Evolutionary conservation across 306 rosid genomes (phyloP), one percentile per base, ranked within the genome.

Genomic region (Citrullus amarus): DNA sequence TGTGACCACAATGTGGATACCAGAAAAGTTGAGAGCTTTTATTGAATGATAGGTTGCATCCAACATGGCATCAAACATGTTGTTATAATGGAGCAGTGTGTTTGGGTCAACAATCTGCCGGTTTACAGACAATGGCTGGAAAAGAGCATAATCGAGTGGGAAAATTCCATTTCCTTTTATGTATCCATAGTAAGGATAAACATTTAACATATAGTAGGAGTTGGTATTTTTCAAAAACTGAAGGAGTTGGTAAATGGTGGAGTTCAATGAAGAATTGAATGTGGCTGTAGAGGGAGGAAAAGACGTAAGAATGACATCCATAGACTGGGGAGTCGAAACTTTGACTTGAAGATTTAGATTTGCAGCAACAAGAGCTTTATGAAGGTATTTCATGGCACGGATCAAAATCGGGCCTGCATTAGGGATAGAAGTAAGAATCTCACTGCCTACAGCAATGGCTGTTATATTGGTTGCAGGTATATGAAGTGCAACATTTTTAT

Each of bases 1-100:
- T 0, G 98, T 90, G 50, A 93, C 93, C 71, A 90, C 83, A 79
- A 93, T 60, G 4, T 96, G 90, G 79, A 91, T 91, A 50, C 84
- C 79, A 46, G 90, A 75, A 84, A 91, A 91, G 78, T 88, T 88
- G 75, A 92, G 83, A 59, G 88, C 93, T 11, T 84, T 88, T 13
- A 91, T 89, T 8, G 97, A 89, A 86, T 88, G 90, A 76, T 91
- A 93, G 68, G 93, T 76, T 57, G 98, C 97, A 70, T 93, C 98
- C 73, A 91, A 91, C 97, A 90, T 91, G 30, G 98, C 93, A 84
- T 93, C 98, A 88, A 91, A 91, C 97, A 93, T 93, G 79, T 93
- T 91, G 57, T 71, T 87, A 83, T 91, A 93, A 41, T 86, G 93
- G 67, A 88, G 92, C 54, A 93, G 84, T 44, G 92, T 91, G 86